Evolutionary conservation across 345 rosid species (phyloP), one percentile per base, ranked within the genome.

Genomic region (Pugionium dolabratum): DNA sequence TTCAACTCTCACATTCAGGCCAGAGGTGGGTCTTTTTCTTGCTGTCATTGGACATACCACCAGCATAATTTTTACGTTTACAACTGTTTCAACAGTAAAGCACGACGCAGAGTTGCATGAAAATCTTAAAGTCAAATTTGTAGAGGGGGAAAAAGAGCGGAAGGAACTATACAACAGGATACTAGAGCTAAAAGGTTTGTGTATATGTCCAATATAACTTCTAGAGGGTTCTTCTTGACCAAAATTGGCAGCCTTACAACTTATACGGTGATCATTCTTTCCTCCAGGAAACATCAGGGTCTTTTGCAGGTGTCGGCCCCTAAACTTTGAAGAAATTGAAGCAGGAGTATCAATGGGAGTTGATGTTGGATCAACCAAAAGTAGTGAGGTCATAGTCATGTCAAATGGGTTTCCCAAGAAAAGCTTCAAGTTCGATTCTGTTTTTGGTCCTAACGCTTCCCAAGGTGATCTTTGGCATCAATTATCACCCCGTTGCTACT

Each of bases 281-380:
- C 44, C 74, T 81, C 47, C 91, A 94, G 99, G 99, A 76, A 94
- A 94, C 71, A 94, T 94, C 67, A 82, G 94, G 81, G 97, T 94
- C 76, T 86, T 86, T 79, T 94, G 99, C 80, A 79, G 97, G 62
- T 94, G 99, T 59, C 79, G 99, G 65, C 95, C 97, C 69, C 77
- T 94, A 64, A 86, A 86, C 70, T 39, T 72, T 43, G 88, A 90
- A 54, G 97, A 94, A 78, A 59, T 71, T 63, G 81, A 84, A 25
- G 73, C 72, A 37, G 96, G 89, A 55, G 82, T 80, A 78, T 75
- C 85, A 42, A 66, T 73, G 81, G 83, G 91, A 31, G 59, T 94
- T 57, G 85, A 90, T 72, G 84, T 84, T 47, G 95, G 88, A 69
- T 86, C 94, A 48, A 79, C 90, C n/a, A 90, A 77, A 79, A 95